Conservation (phyloP, 352 stramenopile species). For the Phytophthora palmivora region DNA sequence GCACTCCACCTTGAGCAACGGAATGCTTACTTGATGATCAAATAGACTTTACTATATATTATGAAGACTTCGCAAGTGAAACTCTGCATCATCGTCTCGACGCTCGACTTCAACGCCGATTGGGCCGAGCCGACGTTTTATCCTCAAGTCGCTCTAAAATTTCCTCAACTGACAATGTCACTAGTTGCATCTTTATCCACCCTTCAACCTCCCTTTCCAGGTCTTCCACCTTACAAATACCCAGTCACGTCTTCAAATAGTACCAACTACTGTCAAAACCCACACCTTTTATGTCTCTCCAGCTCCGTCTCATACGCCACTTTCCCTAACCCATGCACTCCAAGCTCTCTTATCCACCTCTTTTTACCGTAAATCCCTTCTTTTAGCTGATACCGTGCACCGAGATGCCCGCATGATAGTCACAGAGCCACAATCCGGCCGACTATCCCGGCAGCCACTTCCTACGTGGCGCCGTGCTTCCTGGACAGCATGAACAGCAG, state of each 20-base stretch:
- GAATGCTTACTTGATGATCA: no score
- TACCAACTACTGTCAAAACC: conserved; percentile 1
- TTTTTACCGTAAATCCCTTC: neutral
- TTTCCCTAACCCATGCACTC: no score
- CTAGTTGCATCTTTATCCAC: no score
- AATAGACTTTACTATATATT: no score
- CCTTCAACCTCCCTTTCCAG: neutral
- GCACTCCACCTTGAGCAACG: no score
- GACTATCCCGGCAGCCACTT: conserved; percentile 15
- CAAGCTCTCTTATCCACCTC: neutral
- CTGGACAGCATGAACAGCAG: conserved; percentile 7
- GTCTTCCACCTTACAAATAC: neutral
- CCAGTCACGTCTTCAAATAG: neutral
- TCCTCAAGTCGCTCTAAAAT: no score
- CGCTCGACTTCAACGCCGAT: neutral
- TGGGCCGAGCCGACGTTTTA: no score
- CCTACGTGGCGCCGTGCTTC: neutral
- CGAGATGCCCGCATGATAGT: conserved; percentile 28
- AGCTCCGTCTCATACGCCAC: neutral
- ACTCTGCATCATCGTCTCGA: neutral
- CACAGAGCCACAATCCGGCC: conserved; percentile 20
- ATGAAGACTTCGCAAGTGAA: neutral
- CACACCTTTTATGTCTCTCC: neutral
- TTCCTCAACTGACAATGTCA: no score
- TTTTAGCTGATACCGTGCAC: conserved; percentile 6